These are phyloP conservation scores for Lojkania enalia DNA, from an alignment of 2,329 filamentous ascomycete genomes.

Conservation along the genomic window DNA sequence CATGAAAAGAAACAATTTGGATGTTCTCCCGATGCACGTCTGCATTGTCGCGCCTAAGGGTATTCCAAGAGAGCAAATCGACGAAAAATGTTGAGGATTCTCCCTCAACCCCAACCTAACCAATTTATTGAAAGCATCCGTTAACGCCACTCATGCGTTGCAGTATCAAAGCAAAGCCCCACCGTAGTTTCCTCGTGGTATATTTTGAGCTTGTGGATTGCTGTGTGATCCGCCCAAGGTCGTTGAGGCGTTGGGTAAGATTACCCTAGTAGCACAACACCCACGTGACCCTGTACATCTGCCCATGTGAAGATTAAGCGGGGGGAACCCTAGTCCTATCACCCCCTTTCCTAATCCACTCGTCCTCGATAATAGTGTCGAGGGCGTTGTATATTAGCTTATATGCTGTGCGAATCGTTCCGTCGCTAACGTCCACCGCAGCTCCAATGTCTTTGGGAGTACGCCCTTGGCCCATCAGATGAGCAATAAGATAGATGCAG, in stretches of 20 bases:
- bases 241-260: not conserved
- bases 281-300: not conserved
- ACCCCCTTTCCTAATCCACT: constrained; percentile 74
- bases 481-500: constrained; percentile 94
- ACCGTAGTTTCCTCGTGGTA: no score
- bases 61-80: no score
- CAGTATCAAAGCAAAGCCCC: no score
- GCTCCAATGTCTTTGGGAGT: constrained; percentile 83
- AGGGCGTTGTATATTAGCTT: constrained; percentile 79
- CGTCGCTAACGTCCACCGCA: constrained; percentile 89
- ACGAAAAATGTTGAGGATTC: no score
- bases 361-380: constrained; percentile 72
- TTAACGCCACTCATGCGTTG: no score
- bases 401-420: constrained; percentile 95
- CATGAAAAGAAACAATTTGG: no score
- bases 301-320: constrained; percentile 42
- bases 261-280: not conserved
- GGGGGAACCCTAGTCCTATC: constrained; percentile 71
- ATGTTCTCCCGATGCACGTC: no score
- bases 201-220: no score
- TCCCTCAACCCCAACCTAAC: no score
- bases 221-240: not conserved
- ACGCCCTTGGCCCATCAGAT: constrained; percentile 78
- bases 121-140: no score
- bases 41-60: no score